Percentiles rank a stretch among this genome's conserved stretches.
These are phyloP conservation scores for Tolypocladium sp. DNA, from an alignment of 2,329 filamentous ascomycete genomes.

Conservation along the genomic window DNA sequence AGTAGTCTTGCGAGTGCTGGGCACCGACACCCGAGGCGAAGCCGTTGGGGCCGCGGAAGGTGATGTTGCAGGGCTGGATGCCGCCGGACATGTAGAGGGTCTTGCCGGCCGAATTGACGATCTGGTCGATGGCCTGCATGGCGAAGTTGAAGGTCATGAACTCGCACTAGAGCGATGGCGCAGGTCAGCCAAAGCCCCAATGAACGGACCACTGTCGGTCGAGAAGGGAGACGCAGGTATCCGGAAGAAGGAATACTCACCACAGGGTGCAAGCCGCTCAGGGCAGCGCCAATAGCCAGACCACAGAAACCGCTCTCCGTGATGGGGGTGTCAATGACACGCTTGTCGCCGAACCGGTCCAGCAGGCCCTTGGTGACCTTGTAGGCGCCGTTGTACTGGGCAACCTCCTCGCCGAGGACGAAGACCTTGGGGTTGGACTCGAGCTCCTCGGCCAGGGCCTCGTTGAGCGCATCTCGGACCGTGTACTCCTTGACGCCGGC, in stretches of 20 bases:
- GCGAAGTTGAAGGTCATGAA: constrained; percentile 99
- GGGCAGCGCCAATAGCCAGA: constrained; percentile 86
- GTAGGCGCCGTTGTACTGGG: constrained; percentile 99
- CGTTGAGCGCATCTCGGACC: constrained; percentile 93
- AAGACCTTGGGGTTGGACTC: constrained; percentile 93
- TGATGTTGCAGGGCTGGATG: constrained; percentile 99
- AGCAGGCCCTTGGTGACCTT: constrained; percentile 98
- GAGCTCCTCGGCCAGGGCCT: constrained; percentile 95
- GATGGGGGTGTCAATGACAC: constrained; percentile 97
- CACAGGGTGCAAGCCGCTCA: constrained; percentile 88
- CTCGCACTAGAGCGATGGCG: constrained; percentile 58
- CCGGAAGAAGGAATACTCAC: constrained; percentile 45
- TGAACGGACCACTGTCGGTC: background rate
- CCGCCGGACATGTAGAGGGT: constrained; percentile 99
- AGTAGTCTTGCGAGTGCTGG: constrained; percentile 98
- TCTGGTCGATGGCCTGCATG: constrained; percentile 99
- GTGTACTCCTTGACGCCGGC: constrained; percentile 81
- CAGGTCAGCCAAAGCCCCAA: background rate
- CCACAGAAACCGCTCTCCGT: constrained; percentile 94
- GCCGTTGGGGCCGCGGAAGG: constrained; percentile 97
- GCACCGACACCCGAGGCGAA: constrained; percentile 93
- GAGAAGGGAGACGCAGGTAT: background rate
- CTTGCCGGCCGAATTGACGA: constrained; percentile 98
- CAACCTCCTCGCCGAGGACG: constrained; percentile 93
- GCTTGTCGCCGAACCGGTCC: constrained; percentile 94